Conservation (phyloP, 805 yeast species). For the Candida fluviatilis region DNA sequence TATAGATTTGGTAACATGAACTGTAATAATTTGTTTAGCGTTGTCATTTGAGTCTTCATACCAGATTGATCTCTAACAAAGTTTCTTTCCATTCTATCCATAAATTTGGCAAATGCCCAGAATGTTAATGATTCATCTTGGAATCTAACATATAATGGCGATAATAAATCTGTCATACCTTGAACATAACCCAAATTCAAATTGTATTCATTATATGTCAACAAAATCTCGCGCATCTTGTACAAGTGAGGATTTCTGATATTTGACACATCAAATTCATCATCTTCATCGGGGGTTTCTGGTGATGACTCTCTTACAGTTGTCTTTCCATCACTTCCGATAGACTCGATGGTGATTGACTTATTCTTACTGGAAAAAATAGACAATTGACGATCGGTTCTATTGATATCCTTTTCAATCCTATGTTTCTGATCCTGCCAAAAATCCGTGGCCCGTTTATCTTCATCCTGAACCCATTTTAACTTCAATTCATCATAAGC, state of each 20-base stretch:
- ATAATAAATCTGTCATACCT: slow-evolving; percentile 93
- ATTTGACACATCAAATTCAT: slow-evolving; percentile 56
- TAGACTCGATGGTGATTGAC: slow-evolving; percentile 7
- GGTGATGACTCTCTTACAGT: slow-evolving; percentile 26
- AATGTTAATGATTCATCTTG: slow-evolving; percentile 78
- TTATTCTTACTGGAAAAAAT: slow-evolving; percentile 51
- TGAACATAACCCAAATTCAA: slow-evolving; percentile 89
- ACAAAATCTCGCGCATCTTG: slow-evolving; percentile 67
- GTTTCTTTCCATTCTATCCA: slow-evolving; percentile 95
- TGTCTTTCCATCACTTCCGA: slow-evolving; percentile 11
- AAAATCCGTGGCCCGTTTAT: slow-evolving; percentile 49
- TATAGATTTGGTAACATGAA: slow-evolving; percentile 85
- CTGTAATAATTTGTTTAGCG: slow-evolving; percentile 80
- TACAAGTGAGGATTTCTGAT: slow-evolving; percentile 74
- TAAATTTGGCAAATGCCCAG: slow-evolving; percentile 83
- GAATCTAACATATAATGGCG: slow-evolving; percentile 68
- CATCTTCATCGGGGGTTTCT: slow-evolving; percentile 31
- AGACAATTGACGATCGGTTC: slow-evolving; percentile 80
- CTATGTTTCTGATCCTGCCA: slow-evolving; percentile 89
- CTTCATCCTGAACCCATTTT: slow-evolving; percentile 62
- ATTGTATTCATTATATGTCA: slow-evolving; percentile 84
- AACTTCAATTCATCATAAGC: slow-evolving; percentile 63
- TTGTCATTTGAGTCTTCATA: slow-evolving; percentile 81
- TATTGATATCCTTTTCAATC: slow-evolving; percentile 87
- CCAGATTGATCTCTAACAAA: slow-evolving; percentile 90